A percentile compares a stretch with the other conserved stretches of the same genome.
Conservation (phyloP, 2,329 filamentous ascomycete genomes). For the Coniochaeta ligniaria region DNA sequence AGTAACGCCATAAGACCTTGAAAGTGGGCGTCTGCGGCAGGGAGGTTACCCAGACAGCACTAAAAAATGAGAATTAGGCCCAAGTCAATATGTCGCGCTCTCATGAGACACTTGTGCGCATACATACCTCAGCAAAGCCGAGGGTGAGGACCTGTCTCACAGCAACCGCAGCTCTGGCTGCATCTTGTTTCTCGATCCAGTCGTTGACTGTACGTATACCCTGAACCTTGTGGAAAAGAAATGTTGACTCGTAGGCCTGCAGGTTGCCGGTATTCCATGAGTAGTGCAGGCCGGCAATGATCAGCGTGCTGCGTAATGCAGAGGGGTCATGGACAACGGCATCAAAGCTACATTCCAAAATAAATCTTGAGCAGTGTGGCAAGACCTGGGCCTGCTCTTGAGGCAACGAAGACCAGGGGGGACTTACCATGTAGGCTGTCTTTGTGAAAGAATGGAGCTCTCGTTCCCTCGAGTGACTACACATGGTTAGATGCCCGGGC, state of each 20-base stretch:
- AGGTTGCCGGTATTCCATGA: constrained; percentile 2
- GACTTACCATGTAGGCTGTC: background rate
- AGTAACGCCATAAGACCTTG: constrained; percentile 1
- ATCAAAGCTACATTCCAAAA: background rate
- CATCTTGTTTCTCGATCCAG: background rate
- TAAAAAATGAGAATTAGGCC: background rate
- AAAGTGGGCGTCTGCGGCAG: background rate
- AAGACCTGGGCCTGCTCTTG: no score
- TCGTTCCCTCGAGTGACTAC: background rate
- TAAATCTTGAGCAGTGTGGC: no score
- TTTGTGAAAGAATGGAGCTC: background rate
- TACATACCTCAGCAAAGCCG: constrained; percentile 3
- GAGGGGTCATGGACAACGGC: background rate
- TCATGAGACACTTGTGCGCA: no score
- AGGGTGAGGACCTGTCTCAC: constrained; percentile 3
- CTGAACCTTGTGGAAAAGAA: constrained; percentile 5
- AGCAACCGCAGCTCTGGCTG: background rate
- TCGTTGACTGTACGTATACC: constrained; percentile 4
- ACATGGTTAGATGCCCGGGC: no score
- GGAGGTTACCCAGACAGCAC: constrained; percentile 3
- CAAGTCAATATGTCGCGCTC: no score
- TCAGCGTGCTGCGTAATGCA: constrained; percentile 3
- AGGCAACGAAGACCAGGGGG: background rate
- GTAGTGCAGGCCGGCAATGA: constrained; percentile 4
- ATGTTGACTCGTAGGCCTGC: constrained; percentile 3